Evolutionary conservation across 345 rosid genomes (phyloP), one percentile per base, ranked within the genome.

Genomic region (Cardamine resedifolia): DNA sequence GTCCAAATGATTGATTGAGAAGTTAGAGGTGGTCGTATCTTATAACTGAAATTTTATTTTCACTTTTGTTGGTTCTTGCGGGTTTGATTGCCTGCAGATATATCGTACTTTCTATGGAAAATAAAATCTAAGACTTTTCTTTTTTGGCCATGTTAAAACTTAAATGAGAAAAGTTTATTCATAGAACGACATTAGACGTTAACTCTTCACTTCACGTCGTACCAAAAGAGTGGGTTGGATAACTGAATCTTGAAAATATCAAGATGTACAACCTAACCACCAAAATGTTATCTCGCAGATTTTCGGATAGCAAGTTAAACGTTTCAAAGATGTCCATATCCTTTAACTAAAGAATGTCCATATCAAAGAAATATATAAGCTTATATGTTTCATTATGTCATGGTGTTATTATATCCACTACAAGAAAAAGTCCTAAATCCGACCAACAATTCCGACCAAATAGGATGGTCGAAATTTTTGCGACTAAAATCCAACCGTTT

Each of bases 391-490:
- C 51, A 24, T 15, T 36, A 11, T 58, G 16, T 60, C 62, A 14
- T 39, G 28, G n/a, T 67, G 27, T 36, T 52, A 24, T 66, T 24
- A 26, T 26, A 65, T n/a, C n/a, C n/a, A n/a, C n/a, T n/a, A n/a
- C n/a, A n/a, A n/a, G n/a, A n/a, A n/a, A n/a, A n/a, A n/a, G n/a
- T n/a, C n/a, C n/a, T n/a, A n/a, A n/a, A n/a, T n/a, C n/a, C n/a
- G n/a, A n/a, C n/a, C n/a, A n/a, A n/a, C n/a, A n/a, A n/a, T n/a
- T n/a, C n/a, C n/a, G n/a, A n/a, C n/a, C n/a, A n/a, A n/a, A n/a
- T n/a, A n/a, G n/a, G n/a, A n/a, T n/a, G n/a, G n/a, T n/a, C n/a
- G n/a, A n/a, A n/a, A n/a, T n/a, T n/a, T n/a, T n/a, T n/a, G n/a
- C n/a, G n/a, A n/a, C n/a, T n/a, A n/a, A n/a, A n/a, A n/a, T n/a